These are phyloP conservation scores for Carex kokanica DNA, from an alignment of 176 grass and related monocot species.

Conservation along the genomic window DNA sequence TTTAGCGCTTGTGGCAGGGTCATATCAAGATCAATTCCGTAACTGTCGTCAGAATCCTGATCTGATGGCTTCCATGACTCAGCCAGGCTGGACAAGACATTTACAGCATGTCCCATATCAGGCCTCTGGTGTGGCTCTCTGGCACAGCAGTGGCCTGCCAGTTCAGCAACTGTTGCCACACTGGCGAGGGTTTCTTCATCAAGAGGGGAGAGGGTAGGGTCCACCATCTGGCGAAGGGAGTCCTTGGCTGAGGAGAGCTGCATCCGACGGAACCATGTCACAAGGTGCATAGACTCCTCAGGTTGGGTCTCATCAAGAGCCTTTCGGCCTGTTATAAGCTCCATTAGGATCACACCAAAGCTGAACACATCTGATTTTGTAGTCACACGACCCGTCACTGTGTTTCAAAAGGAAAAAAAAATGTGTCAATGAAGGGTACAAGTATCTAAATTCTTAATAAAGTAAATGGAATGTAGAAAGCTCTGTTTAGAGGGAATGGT, in stretches of 20 bases:
- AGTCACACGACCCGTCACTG: slow-evolving; percentile 93
- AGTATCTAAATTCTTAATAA: background rate
- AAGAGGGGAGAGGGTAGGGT: slow-evolving; percentile 48
- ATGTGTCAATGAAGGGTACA: background rate
- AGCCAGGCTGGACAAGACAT: slow-evolving; percentile 71
- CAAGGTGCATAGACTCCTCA: slow-evolving; percentile 91
- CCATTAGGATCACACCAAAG: slow-evolving; percentile 97
- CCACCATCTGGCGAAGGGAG: slow-evolving; percentile 62
- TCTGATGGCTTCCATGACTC: slow-evolving; percentile 87
- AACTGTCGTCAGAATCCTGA: slow-evolving; percentile 78
- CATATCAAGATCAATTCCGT: slow-evolving; percentile 92
- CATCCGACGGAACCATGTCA: slow-evolving; percentile 90
- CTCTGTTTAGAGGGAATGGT: background rate
- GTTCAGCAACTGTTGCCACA: slow-evolving; percentile 72
- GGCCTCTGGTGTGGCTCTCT: slow-evolving; percentile 85
- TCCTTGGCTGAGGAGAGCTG: slow-evolving; percentile 62
- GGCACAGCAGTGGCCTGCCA: slow-evolving; percentile 80
- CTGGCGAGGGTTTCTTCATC: slow-evolving; percentile 78
- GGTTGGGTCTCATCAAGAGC: slow-evolving; percentile 73
- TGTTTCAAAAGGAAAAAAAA: slow-evolving; percentile 16
- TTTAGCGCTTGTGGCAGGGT: slow-evolving; percentile 82
- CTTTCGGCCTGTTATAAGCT: slow-evolving; percentile 82
- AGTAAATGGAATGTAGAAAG: background rate
- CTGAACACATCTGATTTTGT: slow-evolving; percentile 96
- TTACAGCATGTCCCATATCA: slow-evolving; percentile 85